A percentile compares a stretch with the other conserved stretches of the same genome.
Evolutionary conservation across 164 flowering plant genomes (phyloP).

Genomic region (Chimonanthus salicifolius): DNA sequence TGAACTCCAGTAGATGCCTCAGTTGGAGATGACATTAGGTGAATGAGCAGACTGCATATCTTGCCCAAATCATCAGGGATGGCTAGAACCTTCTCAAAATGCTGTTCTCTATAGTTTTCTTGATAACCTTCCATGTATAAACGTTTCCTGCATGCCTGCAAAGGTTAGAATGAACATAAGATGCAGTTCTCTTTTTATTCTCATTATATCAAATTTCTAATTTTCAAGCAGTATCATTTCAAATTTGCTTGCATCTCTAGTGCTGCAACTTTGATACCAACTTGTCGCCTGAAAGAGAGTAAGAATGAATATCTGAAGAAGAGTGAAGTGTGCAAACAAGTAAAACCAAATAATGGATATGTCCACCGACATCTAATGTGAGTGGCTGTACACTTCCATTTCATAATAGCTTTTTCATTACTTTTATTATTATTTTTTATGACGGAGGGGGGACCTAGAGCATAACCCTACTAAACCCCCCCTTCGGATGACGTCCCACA

Average conservation of each 20-base stretch:
- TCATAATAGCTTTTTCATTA: neutral
- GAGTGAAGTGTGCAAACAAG: too few species aligned
- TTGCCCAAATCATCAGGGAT: constrained; percentile 34
- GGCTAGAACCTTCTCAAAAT: constrained; percentile 18
- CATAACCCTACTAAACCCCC: too few species aligned
- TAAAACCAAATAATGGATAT: neutral
- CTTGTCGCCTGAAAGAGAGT: too few species aligned
- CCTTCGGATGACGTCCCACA: too few species aligned
- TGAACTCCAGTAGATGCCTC: constrained; percentile 12
- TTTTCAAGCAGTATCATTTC: too few species aligned
- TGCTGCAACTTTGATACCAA: too few species aligned
- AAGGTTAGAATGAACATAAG: neutral
- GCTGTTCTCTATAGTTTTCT: constrained; percentile 23
- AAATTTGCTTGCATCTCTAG: too few species aligned
- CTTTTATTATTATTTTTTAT: neutral
- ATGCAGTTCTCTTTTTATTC: neutral
- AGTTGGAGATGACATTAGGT: constrained; percentile 31
- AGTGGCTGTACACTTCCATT: neutral
- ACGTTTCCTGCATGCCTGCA: constrained; percentile 68
- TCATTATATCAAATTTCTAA: too few species aligned
- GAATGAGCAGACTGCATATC: constrained; percentile 39
- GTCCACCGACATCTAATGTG: neutral
- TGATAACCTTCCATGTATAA: constrained; percentile 28
- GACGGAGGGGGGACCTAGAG: too few species aligned
- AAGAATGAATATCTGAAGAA: too few species aligned